Evolutionary conservation across 176 grass and related monocot species (phyloP).

Genomic region (Chrysopogon serrulatus): DNA sequence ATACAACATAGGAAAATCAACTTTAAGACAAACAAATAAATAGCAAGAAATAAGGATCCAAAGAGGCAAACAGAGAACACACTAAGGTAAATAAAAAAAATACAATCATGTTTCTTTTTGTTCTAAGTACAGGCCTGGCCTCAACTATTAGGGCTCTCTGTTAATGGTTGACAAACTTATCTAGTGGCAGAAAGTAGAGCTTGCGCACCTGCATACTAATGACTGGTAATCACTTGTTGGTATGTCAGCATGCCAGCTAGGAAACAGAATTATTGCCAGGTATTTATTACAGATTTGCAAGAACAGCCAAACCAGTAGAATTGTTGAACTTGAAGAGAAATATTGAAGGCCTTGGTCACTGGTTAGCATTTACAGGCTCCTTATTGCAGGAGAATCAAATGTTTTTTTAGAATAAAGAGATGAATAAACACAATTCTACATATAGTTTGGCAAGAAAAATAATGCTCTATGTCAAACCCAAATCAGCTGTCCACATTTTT

Average conservation of each 20-base stretch:
- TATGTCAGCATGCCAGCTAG: background rate
- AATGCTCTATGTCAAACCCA: background rate
- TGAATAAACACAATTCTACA: background rate
- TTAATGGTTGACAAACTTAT: background rate
- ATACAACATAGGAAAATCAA: slow-evolving; percentile 12
- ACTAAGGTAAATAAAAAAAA: slow-evolving; percentile 1
- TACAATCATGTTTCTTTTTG: background rate
- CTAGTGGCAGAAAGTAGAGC: slow-evolving; percentile 6
- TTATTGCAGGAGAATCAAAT: slow-evolving; percentile 2
- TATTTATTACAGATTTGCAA: background rate
- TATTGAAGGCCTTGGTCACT: background rate
- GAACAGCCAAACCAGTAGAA: background rate
- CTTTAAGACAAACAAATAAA: slow-evolving; percentile 9
- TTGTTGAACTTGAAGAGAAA: background rate
- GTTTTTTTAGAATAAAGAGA: background rate
- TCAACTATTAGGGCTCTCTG: background rate
- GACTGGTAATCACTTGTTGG: background rate
- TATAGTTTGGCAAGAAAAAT: background rate
- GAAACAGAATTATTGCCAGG: background rate
- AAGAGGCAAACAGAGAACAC: slow-evolving; percentile 1
- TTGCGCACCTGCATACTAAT: background rate
- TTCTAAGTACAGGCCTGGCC: background rate
- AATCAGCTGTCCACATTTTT: background rate
- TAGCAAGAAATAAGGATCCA: slow-evolving; percentile 7
- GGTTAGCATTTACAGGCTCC: background rate